phyloP scores from a whole-genome alignment of 164 flowering plant genomes.

The Vitis cinerea region DNA sequence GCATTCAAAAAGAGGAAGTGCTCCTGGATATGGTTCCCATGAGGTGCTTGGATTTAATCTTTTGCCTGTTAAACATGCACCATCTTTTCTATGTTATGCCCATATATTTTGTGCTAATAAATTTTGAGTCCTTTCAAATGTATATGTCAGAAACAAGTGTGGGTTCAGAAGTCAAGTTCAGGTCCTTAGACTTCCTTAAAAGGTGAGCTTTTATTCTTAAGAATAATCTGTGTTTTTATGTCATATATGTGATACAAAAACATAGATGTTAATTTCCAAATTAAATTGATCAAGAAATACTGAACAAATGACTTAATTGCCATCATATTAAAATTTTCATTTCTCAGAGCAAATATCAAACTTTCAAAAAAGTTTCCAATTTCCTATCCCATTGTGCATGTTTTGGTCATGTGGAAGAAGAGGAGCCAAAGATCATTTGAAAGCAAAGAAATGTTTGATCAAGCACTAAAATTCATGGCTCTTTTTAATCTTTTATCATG shows the following conservation, averaged over 20 bases:
- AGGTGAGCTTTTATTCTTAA: conserved; percentile 21
- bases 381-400: too few relatives aligned
- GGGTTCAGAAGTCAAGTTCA: conserved; percentile 62
- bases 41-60: conserved; percentile 44
- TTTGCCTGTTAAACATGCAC: not conserved
- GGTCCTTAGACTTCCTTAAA: conserved; percentile 30
- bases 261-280: not conserved
- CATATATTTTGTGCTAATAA: not conserved
- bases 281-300: not conserved
- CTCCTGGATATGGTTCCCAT: conserved; percentile 60
- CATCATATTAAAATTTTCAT: too few relatives aligned
- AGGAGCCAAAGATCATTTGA: too few relatives aligned
- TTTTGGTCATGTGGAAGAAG: too few relatives aligned
- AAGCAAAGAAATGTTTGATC: too few relatives aligned
- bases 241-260: not conserved
- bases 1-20: conserved; percentile 52
- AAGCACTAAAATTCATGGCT: too few relatives aligned
- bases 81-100: not conserved
- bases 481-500: too few relatives aligned
- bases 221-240: not conserved
- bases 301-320: too few relatives aligned
- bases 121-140: not conserved
- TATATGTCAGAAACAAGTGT: conserved; percentile 52
- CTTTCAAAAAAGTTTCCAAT: too few relatives aligned
- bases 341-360: too few relatives aligned